phyloP scores from a whole-genome alignment of 805 yeast species.

The Schwanniomyces sp. region DNA sequence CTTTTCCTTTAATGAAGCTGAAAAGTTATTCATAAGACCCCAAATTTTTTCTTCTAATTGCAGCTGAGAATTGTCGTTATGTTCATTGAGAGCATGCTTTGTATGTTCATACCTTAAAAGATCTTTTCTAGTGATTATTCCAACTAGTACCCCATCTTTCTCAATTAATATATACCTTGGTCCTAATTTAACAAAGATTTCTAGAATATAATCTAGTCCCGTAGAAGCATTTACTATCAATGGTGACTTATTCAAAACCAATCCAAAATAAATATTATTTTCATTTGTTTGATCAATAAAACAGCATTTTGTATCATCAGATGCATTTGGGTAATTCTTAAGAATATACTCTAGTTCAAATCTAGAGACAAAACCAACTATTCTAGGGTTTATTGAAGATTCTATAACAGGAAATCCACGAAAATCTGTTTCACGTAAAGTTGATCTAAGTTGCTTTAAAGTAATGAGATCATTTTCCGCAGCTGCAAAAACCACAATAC shows the following conservation, averaged over 20 bases:
- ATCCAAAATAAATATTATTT: slow-evolving; percentile 14
- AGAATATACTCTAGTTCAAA: slow-evolving; percentile 36
- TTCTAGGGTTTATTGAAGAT: slow-evolving; percentile 32
- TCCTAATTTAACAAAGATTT: slow-evolving; percentile 75
- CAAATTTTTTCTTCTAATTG: slow-evolving; percentile 35
- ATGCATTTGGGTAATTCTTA: slow-evolving; percentile 15
- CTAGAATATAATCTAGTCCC: slow-evolving; percentile 60
- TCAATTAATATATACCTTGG: slow-evolving; percentile 74
- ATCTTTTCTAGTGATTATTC: slow-evolving; percentile 85
- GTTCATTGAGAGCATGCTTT: slow-evolving; percentile 17
- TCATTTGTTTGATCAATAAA: slow-evolving; percentile 6
- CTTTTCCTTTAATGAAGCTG: slow-evolving; percentile 17
- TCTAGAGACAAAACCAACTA: slow-evolving; percentile 48
- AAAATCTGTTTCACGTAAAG: slow-evolving; percentile 32
- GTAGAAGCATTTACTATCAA: slow-evolving; percentile 54
- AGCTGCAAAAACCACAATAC: slow-evolving; percentile 36
- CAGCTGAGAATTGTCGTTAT: slow-evolving; percentile 13
- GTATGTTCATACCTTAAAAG: slow-evolving; percentile 61
- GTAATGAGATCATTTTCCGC: slow-evolving; percentile 26
- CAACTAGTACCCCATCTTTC: slow-evolving; percentile 55
- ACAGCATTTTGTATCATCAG: slow-evolving; percentile 9
- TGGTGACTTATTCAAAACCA: slow-evolving; percentile 55
- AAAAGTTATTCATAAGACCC: slow-evolving; percentile 26
- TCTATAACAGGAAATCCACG: slow-evolving; percentile 57
- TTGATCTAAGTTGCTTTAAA: slow-evolving; percentile 28